A percentile compares a stretch with the other conserved stretches of the same genome.
phyloP scores from a whole-genome alignment of 2,329 filamentous ascomycete species.

The Sclerotinia spermophila region DNA sequence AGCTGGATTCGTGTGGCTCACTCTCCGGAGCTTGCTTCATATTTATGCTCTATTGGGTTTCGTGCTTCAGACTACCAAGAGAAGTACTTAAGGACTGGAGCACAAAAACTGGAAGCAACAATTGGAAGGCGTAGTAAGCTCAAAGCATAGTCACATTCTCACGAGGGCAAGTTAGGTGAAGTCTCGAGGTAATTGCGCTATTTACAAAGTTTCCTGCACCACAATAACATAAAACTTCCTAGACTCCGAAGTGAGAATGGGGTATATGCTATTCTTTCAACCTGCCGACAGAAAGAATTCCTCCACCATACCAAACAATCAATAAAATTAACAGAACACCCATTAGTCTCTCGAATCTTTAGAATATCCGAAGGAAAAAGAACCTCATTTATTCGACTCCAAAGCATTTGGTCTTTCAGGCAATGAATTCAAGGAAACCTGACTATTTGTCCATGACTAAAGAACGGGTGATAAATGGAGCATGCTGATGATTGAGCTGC shows the following conservation, averaged over 20 bases:
- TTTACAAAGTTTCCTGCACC: neutral
- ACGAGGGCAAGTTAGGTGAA: neutral
- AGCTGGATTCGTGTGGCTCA: too few relatives aligned
- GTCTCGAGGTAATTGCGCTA: neutral
- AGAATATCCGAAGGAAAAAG: neutral
- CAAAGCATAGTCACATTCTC: neutral
- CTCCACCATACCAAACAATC: neutral
- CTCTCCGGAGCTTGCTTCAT: too few relatives aligned
- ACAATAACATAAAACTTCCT: neutral
- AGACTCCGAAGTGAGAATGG: neutral
- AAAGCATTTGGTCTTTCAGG: neutral
- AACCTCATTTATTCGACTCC: neutral
- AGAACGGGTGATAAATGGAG: neutral
- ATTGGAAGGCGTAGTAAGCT: neutral
- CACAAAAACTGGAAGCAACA: accelerated
- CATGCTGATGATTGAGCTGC: neutral
- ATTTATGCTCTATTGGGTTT: too few relatives aligned
- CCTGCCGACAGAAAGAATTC: neutral
- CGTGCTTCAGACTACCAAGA: neutral
- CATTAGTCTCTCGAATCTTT: neutral
- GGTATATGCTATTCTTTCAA: neutral
- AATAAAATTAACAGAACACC: neutral
- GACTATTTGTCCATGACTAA: too few relatives aligned
- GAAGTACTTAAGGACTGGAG: neutral
- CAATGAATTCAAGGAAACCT: neutral